These are phyloP conservation scores for Xylaria acuta DNA, from an alignment of 495 filamentous ascomycete genomes.

Conservation along the genomic window DNA sequence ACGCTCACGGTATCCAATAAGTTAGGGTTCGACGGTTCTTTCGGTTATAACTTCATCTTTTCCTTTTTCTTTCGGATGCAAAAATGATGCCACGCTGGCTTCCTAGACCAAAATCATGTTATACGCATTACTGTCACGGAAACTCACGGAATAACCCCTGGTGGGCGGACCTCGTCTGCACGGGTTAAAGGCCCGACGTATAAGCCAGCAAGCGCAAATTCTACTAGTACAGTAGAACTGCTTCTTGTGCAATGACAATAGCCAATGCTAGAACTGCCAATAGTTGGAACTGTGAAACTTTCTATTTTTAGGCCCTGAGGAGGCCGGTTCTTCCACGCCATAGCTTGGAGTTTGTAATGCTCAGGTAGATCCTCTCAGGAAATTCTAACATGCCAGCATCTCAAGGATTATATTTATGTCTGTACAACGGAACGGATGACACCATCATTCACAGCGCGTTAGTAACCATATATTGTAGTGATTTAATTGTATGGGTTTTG, in stretches of 20 bases:
- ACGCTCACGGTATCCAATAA: not conserved
- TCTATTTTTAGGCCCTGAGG: too few relatives aligned
- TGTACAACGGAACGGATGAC: not conserved
- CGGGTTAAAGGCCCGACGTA: not conserved
- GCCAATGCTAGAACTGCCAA: not conserved
- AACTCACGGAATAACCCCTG: not conserved
- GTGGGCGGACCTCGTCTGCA: not conserved
- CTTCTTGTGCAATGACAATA: not conserved
- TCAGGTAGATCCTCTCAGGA: not conserved
- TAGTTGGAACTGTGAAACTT: too few relatives aligned
- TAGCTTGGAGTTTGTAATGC: not conserved
- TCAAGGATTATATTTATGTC: not conserved
- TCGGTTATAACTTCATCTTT: not conserved
- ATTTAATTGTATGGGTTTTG: too few relatives aligned
- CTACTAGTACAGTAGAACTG: not conserved
- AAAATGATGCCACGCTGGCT: not conserved
- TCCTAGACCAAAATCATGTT: not conserved
- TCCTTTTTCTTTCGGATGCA: not conserved
- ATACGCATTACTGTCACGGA: not conserved
- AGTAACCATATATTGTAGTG: too few relatives aligned
- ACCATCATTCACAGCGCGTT: not conserved
- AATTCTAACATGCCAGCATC: not conserved
- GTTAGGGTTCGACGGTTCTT: not conserved
- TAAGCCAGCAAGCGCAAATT: not conserved
- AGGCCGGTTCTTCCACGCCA: too few relatives aligned